These are phyloP conservation scores for Beta macrorhiza DNA, from an alignment of 179 eudicot species.

Conservation along the genomic window DNA sequence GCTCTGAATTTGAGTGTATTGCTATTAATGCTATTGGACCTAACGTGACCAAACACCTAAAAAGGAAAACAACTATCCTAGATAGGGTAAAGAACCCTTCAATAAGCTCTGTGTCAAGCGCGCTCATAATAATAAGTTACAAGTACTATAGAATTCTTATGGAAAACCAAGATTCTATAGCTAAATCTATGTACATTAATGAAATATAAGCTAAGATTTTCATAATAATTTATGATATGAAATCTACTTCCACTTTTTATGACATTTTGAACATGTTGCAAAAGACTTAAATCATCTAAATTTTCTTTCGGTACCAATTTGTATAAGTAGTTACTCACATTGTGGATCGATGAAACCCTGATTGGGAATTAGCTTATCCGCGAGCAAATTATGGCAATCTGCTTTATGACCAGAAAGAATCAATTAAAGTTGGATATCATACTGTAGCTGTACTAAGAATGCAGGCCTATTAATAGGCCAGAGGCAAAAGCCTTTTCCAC, in stretches of 20 bases:
- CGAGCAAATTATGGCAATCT: not conserved
- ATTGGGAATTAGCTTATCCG: not conserved
- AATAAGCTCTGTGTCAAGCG: too few species aligned
- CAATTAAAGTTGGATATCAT: slow-evolving; percentile 10
- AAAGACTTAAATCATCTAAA: not conserved
- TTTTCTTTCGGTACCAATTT: not conserved
- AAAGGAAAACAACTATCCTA: not conserved
- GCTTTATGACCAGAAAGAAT: slow-evolving; percentile 20
- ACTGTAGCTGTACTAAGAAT: slow-evolving; percentile 8
- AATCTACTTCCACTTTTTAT: not conserved
- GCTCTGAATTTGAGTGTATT: not conserved
- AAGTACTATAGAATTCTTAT: not conserved
- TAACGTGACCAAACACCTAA: not conserved
- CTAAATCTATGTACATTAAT: not conserved
- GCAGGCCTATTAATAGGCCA: slow-evolving; percentile 11
- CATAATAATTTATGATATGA: not conserved
- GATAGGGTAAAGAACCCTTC: not conserved
- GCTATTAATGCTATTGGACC: not conserved
- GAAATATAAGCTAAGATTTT: not conserved
- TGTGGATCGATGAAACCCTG: not conserved
- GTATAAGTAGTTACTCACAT: not conserved
- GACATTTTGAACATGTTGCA: not conserved
- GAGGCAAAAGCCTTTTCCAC: slow-evolving; percentile 5
- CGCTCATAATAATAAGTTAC: not conserved
- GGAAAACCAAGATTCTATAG: not conserved